Conservation (phyloP, 768 basidiomycete genomes). For the Neoboletus brunneissimus region DNA sequence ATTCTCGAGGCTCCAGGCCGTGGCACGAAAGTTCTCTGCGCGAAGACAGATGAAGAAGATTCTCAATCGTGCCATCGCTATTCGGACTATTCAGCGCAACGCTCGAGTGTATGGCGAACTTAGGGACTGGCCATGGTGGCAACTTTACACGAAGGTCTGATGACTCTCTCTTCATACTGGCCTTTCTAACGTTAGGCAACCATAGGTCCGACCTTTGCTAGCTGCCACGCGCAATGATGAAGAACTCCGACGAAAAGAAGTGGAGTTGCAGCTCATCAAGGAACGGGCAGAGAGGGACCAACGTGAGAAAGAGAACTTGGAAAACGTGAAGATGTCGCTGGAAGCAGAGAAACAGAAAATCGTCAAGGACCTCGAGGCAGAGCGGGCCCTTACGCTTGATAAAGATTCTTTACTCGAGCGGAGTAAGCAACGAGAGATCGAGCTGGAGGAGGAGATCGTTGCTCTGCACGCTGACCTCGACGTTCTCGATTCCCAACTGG, state of each 20-base stretch:
- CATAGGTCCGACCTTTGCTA: slow-evolving; percentile 85
- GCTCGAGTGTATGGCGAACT: slow-evolving; percentile 88
- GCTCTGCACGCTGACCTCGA: slow-evolving; percentile 83
- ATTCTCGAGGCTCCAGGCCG: slow-evolving; percentile 85
- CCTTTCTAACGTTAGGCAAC: slow-evolving; percentile 6
- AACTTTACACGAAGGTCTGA: slow-evolving; percentile 85
- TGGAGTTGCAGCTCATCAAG: slow-evolving; percentile 74
- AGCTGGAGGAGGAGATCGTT: slow-evolving; percentile 81
- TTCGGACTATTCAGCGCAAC: slow-evolving; percentile 91
- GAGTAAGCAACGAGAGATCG: slow-evolving; percentile 79
- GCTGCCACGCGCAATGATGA: slow-evolving; percentile 92
- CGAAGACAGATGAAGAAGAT: slow-evolving; percentile 92
- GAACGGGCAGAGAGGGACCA: slow-evolving; percentile 88
- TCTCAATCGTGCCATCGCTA: slow-evolving; percentile 86
- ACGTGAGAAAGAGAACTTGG: slow-evolving; percentile 72
- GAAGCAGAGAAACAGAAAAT: slow-evolving; percentile 83
- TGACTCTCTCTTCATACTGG: background rate
- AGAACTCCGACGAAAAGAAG: slow-evolving; percentile 83
- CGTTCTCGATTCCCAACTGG: slow-evolving; percentile 80
- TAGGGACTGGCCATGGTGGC: slow-evolving; percentile 99
- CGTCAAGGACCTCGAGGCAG: slow-evolving; percentile 78
- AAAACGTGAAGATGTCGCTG: slow-evolving; percentile 76
- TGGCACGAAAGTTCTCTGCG: slow-evolving; percentile 80
- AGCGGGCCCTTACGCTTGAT: slow-evolving; percentile 74
- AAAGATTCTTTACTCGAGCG: slow-evolving; percentile 81